Evolutionary conservation across 176 grass and related monocot genomes (phyloP).

Genomic region (Hsuehochloa calcarea): DNA sequence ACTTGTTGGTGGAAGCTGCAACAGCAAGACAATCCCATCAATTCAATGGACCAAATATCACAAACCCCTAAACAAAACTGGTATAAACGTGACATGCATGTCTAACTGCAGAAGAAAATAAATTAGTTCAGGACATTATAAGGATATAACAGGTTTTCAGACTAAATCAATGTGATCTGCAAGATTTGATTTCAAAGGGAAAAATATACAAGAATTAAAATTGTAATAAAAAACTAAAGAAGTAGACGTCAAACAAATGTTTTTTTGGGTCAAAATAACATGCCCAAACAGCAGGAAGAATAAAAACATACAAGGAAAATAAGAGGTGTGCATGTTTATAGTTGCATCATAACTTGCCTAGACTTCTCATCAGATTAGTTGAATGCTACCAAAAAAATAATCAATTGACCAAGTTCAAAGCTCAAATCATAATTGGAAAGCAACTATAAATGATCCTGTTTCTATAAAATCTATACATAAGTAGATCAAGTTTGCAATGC

Average conservation of each 20-base stretch:
- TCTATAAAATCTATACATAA: background rate
- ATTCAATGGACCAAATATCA: constrained; percentile 26
- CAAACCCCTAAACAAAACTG: background rate
- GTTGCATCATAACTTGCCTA: background rate
- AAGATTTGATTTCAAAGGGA: background rate
- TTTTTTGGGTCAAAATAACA: background rate
- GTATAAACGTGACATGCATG: background rate
- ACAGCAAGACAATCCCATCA: constrained; percentile 28
- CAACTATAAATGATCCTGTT: background rate
- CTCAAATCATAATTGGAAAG: background rate
- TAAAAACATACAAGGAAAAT: background rate
- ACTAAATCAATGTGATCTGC: background rate
- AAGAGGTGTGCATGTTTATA: background rate
- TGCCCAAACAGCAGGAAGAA: background rate
- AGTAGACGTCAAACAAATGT: background rate
- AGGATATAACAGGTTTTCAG: background rate
- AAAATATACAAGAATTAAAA: background rate
- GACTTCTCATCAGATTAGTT: background rate
- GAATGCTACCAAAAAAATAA: background rate
- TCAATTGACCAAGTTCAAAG: background rate
- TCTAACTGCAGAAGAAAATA: constrained; percentile 16
- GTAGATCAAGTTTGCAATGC: background rate
- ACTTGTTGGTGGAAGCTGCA: constrained; percentile 85
- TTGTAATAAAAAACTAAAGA: background rate
- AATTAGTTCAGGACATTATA: background rate